These are phyloP conservation scores for Microdochium trichocladiopsis DNA, from an alignment of 2,329 filamentous ascomycete genomes.

Conservation along the genomic window DNA sequence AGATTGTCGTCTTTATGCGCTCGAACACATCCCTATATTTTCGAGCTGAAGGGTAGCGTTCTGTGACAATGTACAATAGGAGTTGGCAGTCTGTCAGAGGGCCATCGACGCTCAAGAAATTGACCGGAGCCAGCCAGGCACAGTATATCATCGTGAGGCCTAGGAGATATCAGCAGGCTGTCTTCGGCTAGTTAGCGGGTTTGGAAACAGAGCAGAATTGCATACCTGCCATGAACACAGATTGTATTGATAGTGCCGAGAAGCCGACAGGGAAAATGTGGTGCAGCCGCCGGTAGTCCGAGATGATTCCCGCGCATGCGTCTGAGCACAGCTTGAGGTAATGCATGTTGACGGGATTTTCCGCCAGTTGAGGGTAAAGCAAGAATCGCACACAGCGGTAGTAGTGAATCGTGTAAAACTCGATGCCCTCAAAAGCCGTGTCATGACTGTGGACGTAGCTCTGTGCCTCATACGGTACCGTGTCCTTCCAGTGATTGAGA, in stretches of 20 bases:
- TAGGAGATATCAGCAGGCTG: no score
- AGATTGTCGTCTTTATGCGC: constrained; percentile 18
- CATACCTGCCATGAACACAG: constrained; percentile 20
- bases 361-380: constrained; percentile 17
- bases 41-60: constrained; percentile 20
- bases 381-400: constrained; percentile 18
- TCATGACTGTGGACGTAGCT: constrained; percentile 17
- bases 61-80: constrained; percentile 21
- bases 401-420: constrained; percentile 21
- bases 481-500: constrained; percentile 16
- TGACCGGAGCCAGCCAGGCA: constrained; percentile 17
- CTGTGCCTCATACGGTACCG: constrained; percentile 15
- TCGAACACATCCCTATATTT: constrained; percentile 24
- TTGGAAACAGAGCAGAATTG: background rate
- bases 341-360: constrained; percentile 17
- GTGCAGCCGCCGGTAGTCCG: constrained; percentile 16
- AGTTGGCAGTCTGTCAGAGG: constrained; percentile 20
- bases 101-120: constrained; percentile 13
- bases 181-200: constrained; percentile 5
- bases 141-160: constrained; percentile 20
- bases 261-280: constrained; percentile 21
- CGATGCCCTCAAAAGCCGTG: constrained; percentile 15
- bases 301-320: constrained; percentile 17
- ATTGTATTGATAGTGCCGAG: constrained; percentile 21
- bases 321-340: constrained; percentile 17